A percentile compares a stretch with the other conserved stretches of the same genome.
Conservation (phyloP, 2,329 filamentous ascomycete species). For the Phyllosticta citrichinensis region DNA sequence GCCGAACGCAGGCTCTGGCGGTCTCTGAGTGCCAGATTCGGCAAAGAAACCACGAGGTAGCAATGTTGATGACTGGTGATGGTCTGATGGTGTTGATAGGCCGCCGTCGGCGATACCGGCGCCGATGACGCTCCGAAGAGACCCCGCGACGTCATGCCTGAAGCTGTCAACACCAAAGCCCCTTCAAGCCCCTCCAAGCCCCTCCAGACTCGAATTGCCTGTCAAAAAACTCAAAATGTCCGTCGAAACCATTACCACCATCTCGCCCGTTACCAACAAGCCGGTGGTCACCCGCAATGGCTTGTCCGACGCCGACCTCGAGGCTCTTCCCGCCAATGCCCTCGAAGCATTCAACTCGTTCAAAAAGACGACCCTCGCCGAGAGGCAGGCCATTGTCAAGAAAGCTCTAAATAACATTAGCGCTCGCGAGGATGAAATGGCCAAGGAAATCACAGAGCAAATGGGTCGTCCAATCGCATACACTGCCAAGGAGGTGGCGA, state of each 20-base stretch:
- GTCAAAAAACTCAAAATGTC: slow-evolving; percentile 30
- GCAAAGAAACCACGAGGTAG: too few relatives aligned
- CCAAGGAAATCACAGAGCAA: slow-evolving; percentile 77
- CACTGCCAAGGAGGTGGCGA: slow-evolving; percentile 71
- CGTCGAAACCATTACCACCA: slow-evolving; percentile 57
- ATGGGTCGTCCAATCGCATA: slow-evolving; percentile 93
- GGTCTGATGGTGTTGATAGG: not conserved
- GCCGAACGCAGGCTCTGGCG: too few relatives aligned
- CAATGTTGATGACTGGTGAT: not conserved
- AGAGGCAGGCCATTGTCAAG: slow-evolving; percentile 71
- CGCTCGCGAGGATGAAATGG: slow-evolving; percentile 68
- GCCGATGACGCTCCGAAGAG: not conserved
- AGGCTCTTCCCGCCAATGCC: slow-evolving; percentile 60
- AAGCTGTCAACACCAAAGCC: not conserved
- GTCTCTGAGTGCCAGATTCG: too few relatives aligned
- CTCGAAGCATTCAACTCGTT: slow-evolving; percentile 68
- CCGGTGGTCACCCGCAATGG: slow-evolving; percentile 71
- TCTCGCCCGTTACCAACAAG: slow-evolving; percentile 84
- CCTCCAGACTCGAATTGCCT: too few relatives aligned
- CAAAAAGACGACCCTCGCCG: slow-evolving; percentile 61
- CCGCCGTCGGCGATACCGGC: not conserved
- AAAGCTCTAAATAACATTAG: slow-evolving; percentile 64
- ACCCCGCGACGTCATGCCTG: not conserved
- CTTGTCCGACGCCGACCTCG: slow-evolving; percentile 58
- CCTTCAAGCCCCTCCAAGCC: too few relatives aligned